Evolutionary conservation across 129 eudicot species (phyloP), one percentile per base, ranked within the genome.

Genomic region (Gnaphalium uliginosum): DNA sequence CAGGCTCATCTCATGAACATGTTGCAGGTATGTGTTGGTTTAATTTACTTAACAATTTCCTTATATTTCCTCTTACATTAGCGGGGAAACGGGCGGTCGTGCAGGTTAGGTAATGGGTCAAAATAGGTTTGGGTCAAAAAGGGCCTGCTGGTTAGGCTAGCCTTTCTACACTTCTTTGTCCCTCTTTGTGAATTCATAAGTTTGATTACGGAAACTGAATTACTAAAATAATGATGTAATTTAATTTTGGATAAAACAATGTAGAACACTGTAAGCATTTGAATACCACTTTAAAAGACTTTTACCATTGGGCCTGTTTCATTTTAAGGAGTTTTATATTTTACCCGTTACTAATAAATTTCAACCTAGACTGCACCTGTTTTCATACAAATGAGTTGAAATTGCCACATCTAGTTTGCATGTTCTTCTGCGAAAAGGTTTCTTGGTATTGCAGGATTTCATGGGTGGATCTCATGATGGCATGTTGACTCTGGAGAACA

Each of bases 401-500:
- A 70, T 50, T 57, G 54, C 24, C 68, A 72, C 53, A 19, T 54
- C 51, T n/a, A 35, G 23, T 72, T 22, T 30, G 13, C 73, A 23
- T 54, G 75, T 56, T 24, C 25, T 70, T 72, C 39, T 66, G 69
- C 4, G 48, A 64, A 21, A 82, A 51, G 53, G 54, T 39, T 73
- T 29, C 76, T 59, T 78, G 56, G 18, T 80, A 11, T 74, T 78
- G 78, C 85, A 93, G 96, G 96, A 94, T 66, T 94, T 91, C 82
- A 94, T 94, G 99, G 99, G 97, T 72, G 99, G 99, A 51, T 94
- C 99, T 17, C 99, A 94, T 80, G 92, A 91, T 62, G 90, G 94
- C 77, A 94, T 94, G 99, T 48, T 94, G 83, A 89, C 97, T 57
- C 62, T 94, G 21, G 99, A 94, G 73, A 89, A 79, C 81, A 81